Evolutionary conservation across 2,329 filamentous ascomycete genomes (phyloP).

Genomic region (Aspergillus amoenus): DNA sequence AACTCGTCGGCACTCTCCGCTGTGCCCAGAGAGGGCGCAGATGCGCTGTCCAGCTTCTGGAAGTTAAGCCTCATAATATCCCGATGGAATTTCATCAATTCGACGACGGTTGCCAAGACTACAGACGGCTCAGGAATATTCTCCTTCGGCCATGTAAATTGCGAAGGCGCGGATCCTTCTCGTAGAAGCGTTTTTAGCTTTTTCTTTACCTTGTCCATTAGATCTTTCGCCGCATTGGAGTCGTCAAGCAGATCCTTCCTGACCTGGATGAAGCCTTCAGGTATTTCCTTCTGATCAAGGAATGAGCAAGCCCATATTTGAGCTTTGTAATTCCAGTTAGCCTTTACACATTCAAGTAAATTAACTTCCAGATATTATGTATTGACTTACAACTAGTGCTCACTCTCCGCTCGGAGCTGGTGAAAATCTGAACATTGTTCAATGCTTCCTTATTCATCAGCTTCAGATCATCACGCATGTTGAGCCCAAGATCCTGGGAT

Average conservation of each 20-base stretch:
- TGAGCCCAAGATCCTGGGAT: conserved; percentile 88
- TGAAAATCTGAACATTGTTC: conserved; percentile 91
- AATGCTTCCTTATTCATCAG: conserved; percentile 89
- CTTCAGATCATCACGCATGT: conserved; percentile 91
- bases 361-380: neutral
- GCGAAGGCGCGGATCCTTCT: conserved; percentile 88
- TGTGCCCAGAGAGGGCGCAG: conserved; percentile 1
- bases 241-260: conserved; percentile 95
- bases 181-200: conserved; percentile 91
- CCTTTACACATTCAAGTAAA: neutral
- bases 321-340: conserved; percentile 47
- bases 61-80: conserved; percentile 95
- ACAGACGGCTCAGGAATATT: conserved; percentile 93
- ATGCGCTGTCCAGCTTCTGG: conserved; percentile 66
- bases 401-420: conserved; percentile 90
- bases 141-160: conserved; percentile 94
- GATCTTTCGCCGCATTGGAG: conserved; percentile 96
- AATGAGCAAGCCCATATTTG: conserved; percentile 95
- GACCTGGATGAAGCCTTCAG: conserved; percentile 82
- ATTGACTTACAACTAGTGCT: conserved; percentile 68
- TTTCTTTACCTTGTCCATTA: conserved; percentile 99
- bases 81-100: conserved; percentile 96
- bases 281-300: conserved; percentile 79
- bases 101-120: conserved; percentile 86
- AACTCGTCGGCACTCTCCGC: neutral